A percentile compares a stretch with the other conserved stretches of the same genome.
Evolutionary conservation across 192 early-diverging fungal species (phyloP).

Genomic region (Pilobolus umbonatus): DNA sequence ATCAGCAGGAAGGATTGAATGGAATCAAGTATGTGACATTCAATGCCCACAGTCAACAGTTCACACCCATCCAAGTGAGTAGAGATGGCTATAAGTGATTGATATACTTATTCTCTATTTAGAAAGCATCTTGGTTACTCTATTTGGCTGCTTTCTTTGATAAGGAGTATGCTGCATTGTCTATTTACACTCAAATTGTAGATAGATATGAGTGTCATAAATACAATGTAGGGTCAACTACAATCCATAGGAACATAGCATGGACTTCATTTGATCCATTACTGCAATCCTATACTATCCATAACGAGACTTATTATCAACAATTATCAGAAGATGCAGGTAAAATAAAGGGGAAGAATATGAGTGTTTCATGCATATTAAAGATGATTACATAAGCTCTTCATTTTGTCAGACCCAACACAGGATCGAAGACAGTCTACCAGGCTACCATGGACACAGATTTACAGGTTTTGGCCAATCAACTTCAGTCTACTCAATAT

Average conservation of each 20-base stretch:
- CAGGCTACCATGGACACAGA: neutral
- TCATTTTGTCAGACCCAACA: neutral
- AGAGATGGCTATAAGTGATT: neutral
- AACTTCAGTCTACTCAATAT: neutral
- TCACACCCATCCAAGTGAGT: neutral
- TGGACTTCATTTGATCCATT: conserved; percentile 1
- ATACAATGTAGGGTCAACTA: neutral
- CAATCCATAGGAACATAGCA: neutral
- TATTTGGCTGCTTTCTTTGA: conserved; percentile 10
- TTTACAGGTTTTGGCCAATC: neutral
- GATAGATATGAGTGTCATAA: neutral
- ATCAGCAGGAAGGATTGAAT: neutral
- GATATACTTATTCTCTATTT: neutral
- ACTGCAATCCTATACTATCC: neutral
- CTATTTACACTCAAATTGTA: neutral
- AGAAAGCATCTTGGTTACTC: conserved; percentile 10
- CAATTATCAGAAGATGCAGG: conserved; percentile 13
- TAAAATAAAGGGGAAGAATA: neutral
- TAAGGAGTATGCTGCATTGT: neutral
- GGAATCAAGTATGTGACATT: too few relatives aligned
- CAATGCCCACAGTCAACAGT: neutral
- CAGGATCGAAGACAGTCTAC: neutral
- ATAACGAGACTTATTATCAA: neutral
- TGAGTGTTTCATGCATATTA: neutral
- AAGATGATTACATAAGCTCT: neutral